Conservation (phyloP, 768 basidiomycete genomes). For the Hypholoma sublateritium region DNA sequence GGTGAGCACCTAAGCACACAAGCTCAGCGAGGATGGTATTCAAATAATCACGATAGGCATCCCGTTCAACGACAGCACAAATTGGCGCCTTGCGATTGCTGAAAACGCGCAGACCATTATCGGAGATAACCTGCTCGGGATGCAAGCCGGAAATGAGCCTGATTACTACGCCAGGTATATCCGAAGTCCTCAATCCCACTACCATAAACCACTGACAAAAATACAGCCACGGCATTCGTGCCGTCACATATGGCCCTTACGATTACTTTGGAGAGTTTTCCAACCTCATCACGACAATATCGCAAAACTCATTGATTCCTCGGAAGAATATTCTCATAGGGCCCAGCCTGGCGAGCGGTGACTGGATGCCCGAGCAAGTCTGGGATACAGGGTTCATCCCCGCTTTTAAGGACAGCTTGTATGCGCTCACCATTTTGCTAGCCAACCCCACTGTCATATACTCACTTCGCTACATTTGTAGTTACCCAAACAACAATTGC, state of each 20-base stretch:
- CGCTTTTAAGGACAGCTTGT: conserved; percentile 38
- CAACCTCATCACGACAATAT: conserved; percentile 42
- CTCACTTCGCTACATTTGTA: conserved; percentile 15
- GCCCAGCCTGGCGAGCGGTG: conserved; percentile 43
- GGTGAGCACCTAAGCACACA: conserved; percentile 26
- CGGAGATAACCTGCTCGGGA: conserved; percentile 63
- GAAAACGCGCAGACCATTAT: conserved; percentile 65
- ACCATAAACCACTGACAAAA: background rate
- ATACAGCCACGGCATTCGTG: background rate
- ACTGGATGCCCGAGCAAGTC: conserved; percentile 53
- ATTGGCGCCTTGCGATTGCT: conserved; percentile 56
- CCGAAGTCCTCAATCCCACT: conserved; percentile 24
- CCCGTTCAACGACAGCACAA: conserved; percentile 68
- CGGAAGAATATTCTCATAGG: conserved; percentile 55
- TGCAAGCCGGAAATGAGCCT: conserved; percentile 74
- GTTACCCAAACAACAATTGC: conserved; percentile 66
- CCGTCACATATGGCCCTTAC: conserved; percentile 33
- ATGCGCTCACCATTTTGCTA: conserved; percentile 29
- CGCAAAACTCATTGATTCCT: conserved; percentile 32
- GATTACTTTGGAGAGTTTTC: conserved; percentile 60
- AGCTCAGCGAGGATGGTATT: no score
- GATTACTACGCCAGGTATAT: conserved; percentile 47
- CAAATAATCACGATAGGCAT: conserved; percentile 32
- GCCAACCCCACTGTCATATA: no score
- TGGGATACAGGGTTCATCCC: conserved; percentile 57